Conservation (phyloP, 2,329 filamentous ascomycete genomes). For the Cryphonectria radicalis region DNA sequence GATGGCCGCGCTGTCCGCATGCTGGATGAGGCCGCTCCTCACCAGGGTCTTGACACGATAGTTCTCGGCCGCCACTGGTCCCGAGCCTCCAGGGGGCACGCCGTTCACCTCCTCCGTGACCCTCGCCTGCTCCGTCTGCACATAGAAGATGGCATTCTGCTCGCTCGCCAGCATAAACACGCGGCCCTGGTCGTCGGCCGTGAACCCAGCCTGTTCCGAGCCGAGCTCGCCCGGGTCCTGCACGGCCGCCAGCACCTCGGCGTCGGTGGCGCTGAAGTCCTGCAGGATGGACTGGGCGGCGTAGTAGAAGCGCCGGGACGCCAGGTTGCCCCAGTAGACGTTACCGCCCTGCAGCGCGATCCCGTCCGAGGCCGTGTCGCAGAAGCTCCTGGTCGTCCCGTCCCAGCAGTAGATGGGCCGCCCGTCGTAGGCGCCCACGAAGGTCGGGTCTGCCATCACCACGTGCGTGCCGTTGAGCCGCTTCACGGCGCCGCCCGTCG, state of each 20-base stretch:
- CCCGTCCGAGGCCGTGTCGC: slow-evolving; percentile 41
- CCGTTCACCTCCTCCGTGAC: slow-evolving; percentile 42
- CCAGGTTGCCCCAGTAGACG: slow-evolving; percentile 48
- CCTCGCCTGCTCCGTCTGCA: slow-evolving; percentile 42
- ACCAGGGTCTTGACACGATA: slow-evolving; percentile 47
- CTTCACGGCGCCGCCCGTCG: slow-evolving; percentile 40
- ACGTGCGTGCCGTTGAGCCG: slow-evolving; percentile 44
- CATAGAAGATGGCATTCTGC: slow-evolving; percentile 50
- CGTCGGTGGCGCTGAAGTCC: slow-evolving; percentile 39
- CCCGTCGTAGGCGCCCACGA: slow-evolving; percentile 44
- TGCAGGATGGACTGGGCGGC: slow-evolving; percentile 41
- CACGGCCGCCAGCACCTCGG: slow-evolving; percentile 41
- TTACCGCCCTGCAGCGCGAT: slow-evolving; percentile 46
- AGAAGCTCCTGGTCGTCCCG: slow-evolving; percentile 38
- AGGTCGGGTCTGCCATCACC: slow-evolving; percentile 43
- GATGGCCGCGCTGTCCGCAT: slow-evolving; percentile 46
- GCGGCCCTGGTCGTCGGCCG: slow-evolving; percentile 45
- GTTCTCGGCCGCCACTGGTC: slow-evolving; percentile 39
- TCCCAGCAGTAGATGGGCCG: slow-evolving; percentile 42
- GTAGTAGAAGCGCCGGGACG: slow-evolving; percentile 46
- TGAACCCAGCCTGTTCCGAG: slow-evolving; percentile 47
- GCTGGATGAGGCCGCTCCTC: slow-evolving; percentile 46
- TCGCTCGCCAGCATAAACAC: slow-evolving; percentile 47
- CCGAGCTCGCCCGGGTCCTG: slow-evolving; percentile 44
- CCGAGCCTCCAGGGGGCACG: slow-evolving; percentile 37